Evolutionary conservation across 2,329 filamentous ascomycete genomes (phyloP), one percentile per base, ranked within the genome.

Genomic region (Phyllosticta ampelicida): DNA sequence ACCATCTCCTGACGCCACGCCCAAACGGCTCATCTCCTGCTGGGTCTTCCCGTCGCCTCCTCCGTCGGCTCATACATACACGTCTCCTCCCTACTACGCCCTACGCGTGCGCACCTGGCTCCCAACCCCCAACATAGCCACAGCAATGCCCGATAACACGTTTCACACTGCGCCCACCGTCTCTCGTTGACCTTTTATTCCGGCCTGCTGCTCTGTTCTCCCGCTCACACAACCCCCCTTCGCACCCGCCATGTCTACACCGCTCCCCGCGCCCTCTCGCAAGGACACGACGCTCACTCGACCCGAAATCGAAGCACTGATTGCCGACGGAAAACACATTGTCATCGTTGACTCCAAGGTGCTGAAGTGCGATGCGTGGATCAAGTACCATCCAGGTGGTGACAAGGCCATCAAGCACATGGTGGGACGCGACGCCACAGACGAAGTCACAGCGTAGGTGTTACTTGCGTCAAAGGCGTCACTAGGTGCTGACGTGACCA

Each of bases 361-460:
- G 9, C 74, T 97, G 64, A 96, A 90, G 74, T 85, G 90, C 29
- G 92, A 97, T 71, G 80, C 86, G 48, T 99, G 90, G 89, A 76
- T 95, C 55, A 83, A 83, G 56, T 96, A 88, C 68, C 94, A 97
- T 67, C 94, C 94, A 11, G 94, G 94, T 59, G 94, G 94, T 65
- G 86, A 92, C 66, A 94, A 90, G 74, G 83, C 92, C 57, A 95
- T 99, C 63, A 78, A 84, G 70, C 94, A 99, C 70, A 94, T 96
- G 90, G 83, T 97, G 61, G 90, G 90, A 61, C 84, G 87, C 73
- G 90, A 96, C 82, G 92, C 90, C 54, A 96, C 92, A 10, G 91
- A 96, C 71, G 94, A 97, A 74, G 86, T 97, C 61, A 89, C 86
- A 71, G 89, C 86, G 89, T 96, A 80, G 54, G 86, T 78, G 51